Evolutionary conservation across 495 filamentous ascomycete genomes (phyloP), one percentile per base, ranked within the genome.

Genomic region (Penicillium coffeae): DNA sequence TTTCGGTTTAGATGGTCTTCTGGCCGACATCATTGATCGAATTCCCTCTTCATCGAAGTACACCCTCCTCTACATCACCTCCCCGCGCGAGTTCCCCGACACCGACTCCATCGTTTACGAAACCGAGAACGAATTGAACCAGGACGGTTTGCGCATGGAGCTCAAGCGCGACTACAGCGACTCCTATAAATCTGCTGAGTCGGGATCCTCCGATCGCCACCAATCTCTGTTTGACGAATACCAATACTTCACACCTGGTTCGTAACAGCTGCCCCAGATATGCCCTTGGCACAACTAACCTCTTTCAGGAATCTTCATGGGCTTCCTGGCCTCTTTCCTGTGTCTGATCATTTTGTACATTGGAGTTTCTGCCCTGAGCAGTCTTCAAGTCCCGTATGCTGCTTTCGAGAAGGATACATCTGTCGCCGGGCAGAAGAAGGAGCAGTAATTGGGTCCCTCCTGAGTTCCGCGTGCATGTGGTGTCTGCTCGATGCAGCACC

Each of bases 401-500:
- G 90, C 93, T 1, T 98, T 98, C 65, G 90, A 94, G 61, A 95
- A 93, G 77, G 92, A 96, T 64, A 95, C 89, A 71, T 89, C 91
- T 0, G 85, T 89, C 38, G 75, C 79, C 25, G 87, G 82, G 45
- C 88, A 94, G 70, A 95, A 88, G 79, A 95, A 95, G 74, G 80
- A 86, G 64, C 76, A 86, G 71, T 73, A 52, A 58, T 49, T 52
- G 30, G 36, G 32, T 40, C 25, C 40, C 52, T 39, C 38, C 21
- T 14, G 45, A 27, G 15, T 42, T 12, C 15, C 32, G 34, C 43
- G 30, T 21, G 15, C 33, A 42, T 20, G 27, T 38, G 37, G 49
- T 21, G 40, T 39, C 50, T 55, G 48, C 44, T 40, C 56, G 12
- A 30, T 52, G 45, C 48, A 52, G 57, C n/a, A 36, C 38, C 46